Conservation (phyloP, 768 basidiomycete species). For the Panellus pusillus region DNA sequence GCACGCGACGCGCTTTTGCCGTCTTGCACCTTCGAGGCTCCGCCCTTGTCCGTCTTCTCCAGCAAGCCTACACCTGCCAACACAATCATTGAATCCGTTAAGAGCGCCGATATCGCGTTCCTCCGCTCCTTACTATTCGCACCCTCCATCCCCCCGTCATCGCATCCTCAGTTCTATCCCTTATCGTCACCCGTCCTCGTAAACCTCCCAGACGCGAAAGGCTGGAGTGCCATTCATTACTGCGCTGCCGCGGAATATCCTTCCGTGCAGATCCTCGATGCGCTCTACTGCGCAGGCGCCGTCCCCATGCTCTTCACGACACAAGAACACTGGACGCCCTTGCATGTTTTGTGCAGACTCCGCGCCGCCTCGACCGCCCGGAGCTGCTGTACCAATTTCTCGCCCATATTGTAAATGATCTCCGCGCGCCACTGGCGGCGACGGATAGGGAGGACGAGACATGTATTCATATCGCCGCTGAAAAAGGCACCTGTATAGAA, state of each 20-base stretch:
- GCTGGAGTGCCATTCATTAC: constrained; percentile 76
- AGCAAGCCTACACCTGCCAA: constrained; percentile 44
- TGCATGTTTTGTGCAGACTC: constrained; percentile 62
- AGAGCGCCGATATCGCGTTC: constrained; percentile 47
- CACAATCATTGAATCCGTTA: constrained; percentile 55
- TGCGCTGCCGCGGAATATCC: constrained; percentile 58
- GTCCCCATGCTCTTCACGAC: constrained; percentile 65
- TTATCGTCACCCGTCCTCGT: constrained; percentile 57
- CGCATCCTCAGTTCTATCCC: constrained; percentile 42
- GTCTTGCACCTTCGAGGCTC: constrained; percentile 36
- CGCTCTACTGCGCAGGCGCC: constrained; percentile 74
- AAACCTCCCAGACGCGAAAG: constrained; percentile 64
- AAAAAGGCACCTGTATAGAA: constrained; percentile 66
- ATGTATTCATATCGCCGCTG: constrained; percentile 78
- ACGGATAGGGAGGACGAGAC: constrained; percentile 70
- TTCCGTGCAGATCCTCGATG: constrained; percentile 63
- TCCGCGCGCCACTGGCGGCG: constrained; percentile 68
- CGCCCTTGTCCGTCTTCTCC: constrained; percentile 43
- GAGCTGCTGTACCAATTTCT: constrained; percentile 56
- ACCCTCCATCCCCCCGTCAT: constrained; percentile 38
- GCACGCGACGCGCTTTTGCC: constrained; percentile 35
- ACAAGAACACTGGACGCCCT: constrained; percentile 61
- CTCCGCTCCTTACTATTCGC: constrained; percentile 59
- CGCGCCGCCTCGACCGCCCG: constrained; percentile 31
- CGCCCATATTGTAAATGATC: constrained; percentile 66